phyloP scores from a whole-genome alignment of 1,284 basidiomycete genomes.

The Trichosporon inkin region DNA sequence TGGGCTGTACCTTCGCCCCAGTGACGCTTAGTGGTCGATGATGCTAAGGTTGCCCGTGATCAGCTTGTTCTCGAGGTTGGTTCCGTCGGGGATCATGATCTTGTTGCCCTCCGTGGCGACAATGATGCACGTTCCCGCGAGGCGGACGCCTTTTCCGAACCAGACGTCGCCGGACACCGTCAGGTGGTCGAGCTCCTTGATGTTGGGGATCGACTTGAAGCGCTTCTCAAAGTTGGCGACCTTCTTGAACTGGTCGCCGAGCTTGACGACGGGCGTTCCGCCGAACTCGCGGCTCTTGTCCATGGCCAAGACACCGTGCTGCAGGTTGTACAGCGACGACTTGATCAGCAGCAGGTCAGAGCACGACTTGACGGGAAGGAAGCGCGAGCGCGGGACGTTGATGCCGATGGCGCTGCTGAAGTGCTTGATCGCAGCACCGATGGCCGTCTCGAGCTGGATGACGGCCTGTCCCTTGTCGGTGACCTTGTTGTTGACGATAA shows the following conservation, averaged over 20 bases:
- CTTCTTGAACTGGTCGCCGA: slow-evolving; percentile 74
- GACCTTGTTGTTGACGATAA: slow-evolving; percentile 84
- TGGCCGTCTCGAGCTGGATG: slow-evolving; percentile 86
- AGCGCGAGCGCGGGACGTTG: slow-evolving; percentile 94
- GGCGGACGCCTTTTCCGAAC: slow-evolving; percentile 88
- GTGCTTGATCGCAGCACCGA: slow-evolving; percentile 86
- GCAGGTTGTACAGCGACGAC: slow-evolving; percentile 90
- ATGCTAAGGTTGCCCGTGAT: slow-evolving; percentile 58
- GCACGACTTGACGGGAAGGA: slow-evolving; percentile 85
- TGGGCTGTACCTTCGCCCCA: too few relatives aligned
- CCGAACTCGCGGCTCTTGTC: slow-evolving; percentile 84
- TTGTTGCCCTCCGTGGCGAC: slow-evolving; percentile 90
- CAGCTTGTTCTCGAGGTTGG: slow-evolving; percentile 81
- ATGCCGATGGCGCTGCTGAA: slow-evolving; percentile 76
- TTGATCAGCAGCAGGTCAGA: slow-evolving; percentile 93
- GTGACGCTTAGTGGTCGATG: slow-evolving; percentile 55
- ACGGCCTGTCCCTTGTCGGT: slow-evolving; percentile 83
- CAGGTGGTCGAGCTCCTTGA: slow-evolving; percentile 90
- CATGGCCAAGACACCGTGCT: slow-evolving; percentile 92
- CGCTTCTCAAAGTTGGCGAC: slow-evolving; percentile 92
- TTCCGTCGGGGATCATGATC: slow-evolving; percentile 93
- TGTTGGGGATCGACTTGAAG: slow-evolving; percentile 87
- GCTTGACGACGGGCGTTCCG: slow-evolving; percentile 94
- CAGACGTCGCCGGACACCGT: slow-evolving; percentile 95
- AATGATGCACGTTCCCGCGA: slow-evolving; percentile 81